phyloP scores from a whole-genome alignment of 495 filamentous ascomycete genomes.

The Elaphomyces granulatus region DNA sequence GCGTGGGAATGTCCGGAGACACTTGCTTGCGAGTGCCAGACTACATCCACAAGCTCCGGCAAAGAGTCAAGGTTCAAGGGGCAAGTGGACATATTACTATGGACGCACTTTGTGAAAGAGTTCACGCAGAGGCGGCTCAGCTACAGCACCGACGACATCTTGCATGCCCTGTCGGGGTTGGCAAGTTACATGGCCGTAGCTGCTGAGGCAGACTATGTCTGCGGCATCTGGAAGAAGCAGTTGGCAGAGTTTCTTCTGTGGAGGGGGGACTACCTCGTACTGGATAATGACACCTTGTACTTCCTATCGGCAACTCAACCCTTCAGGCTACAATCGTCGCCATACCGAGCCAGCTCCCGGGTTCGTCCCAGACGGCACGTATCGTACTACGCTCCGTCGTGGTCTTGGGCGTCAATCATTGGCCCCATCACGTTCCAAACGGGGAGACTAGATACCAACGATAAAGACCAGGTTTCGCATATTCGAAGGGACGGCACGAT shows the following conservation, averaged over 20 bases:
- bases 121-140: neutral
- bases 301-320: too few species aligned
- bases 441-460: too few species aligned
- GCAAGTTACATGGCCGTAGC: neutral
- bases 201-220: neutral
- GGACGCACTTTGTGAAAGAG: neutral
- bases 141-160: neutral
- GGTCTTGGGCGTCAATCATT: neutral
- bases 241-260: neutral
- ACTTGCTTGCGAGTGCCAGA: neutral
- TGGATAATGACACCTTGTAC: too few species aligned
- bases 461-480: too few species aligned
- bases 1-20: neutral
- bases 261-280: too few species aligned
- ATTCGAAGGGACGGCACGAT: too few species aligned
- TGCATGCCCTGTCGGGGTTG: neutral
- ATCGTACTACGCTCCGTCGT: neutral
- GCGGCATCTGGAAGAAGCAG: neutral
- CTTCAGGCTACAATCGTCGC: too few species aligned
- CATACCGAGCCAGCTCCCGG: neutral
- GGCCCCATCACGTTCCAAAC: too few species aligned
- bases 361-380: neutral
- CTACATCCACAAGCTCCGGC: neutral
- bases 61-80: neutral
- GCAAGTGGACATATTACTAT: neutral